Conservation (phyloP, 2,329 filamentous ascomycete species). For the Ilyonectria destructans region DNA sequence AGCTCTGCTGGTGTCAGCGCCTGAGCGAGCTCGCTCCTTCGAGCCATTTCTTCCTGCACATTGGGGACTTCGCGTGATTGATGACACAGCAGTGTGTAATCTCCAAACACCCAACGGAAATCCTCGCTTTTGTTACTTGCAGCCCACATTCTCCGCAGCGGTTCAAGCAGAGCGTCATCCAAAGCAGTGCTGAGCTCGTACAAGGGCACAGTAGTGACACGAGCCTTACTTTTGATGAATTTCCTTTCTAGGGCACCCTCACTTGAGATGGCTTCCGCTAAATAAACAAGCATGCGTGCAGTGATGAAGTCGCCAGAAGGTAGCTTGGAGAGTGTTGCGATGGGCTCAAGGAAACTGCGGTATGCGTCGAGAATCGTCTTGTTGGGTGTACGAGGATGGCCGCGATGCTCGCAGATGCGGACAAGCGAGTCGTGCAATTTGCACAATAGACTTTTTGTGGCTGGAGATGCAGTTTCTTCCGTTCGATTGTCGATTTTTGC, state of each 20-base stretch:
- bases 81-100: background rate
- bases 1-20: constrained; percentile 2
- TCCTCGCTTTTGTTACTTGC: background rate
- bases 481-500: background rate
- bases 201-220: background rate
- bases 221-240: background rate
- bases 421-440: constrained; percentile 3
- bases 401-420: background rate
- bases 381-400: background rate
- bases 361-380: background rate
- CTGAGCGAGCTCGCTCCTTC: constrained; percentile 6
- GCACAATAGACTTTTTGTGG: background rate
- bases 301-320: constrained; percentile 10
- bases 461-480: no score
- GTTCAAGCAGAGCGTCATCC: constrained; percentile 10
- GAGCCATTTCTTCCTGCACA: background rate
- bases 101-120: constrained; percentile 10
- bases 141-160: constrained; percentile 5
- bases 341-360: background rate
- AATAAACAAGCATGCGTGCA: constrained; percentile 12
- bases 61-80: background rate
- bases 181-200: background rate
- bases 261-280: background rate
- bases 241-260: background rate
- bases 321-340: background rate